A percentile compares a stretch with the other conserved stretches of the same genome.
Evolutionary conservation across 257 asterid species (phyloP).

Genomic region (Striga asiatica): DNA sequence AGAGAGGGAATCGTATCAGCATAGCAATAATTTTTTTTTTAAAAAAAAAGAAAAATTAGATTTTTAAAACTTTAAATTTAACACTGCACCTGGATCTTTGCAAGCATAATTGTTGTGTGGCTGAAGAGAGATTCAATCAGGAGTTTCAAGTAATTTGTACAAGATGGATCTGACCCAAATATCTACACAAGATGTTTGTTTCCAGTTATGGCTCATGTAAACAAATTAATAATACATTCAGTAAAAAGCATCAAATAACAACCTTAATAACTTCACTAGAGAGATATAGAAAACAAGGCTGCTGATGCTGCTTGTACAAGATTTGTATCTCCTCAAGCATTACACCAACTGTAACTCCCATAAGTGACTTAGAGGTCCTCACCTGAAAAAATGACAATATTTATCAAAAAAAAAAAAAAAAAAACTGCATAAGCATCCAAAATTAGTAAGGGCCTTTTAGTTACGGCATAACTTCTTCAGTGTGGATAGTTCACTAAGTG

Average conservation of each 20-base stretch:
- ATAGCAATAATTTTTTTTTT: not conserved
- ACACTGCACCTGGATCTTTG: slow-evolving; percentile 48
- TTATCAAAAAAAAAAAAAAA: slow-evolving; percentile 12
- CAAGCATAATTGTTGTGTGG: slow-evolving; percentile 64
- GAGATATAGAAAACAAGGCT: slow-evolving; percentile 90
- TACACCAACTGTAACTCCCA: slow-evolving; percentile 90
- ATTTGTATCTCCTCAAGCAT: slow-evolving; percentile 94
- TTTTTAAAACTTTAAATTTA: slow-evolving; percentile 10
- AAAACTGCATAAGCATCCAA: slow-evolving; percentile 1
- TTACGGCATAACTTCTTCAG: not conserved
- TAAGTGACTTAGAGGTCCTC: slow-evolving; percentile 77
- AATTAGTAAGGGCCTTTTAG: not conserved
- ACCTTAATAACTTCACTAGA: slow-evolving; percentile 98
- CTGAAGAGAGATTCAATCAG: slow-evolving; percentile 86
- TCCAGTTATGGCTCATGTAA: slow-evolving; percentile 15
- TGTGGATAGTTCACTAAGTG: not conserved
- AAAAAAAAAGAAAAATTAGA: too few species aligned
- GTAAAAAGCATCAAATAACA: slow-evolving; percentile 14
- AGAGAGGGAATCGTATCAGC: slow-evolving; percentile 15
- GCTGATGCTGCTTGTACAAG: slow-evolving; percentile 70
- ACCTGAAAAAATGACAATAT: slow-evolving; percentile 34
- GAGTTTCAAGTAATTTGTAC: slow-evolving; percentile 68
- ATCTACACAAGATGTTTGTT: slow-evolving; percentile 39
- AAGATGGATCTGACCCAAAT: slow-evolving; percentile 92
- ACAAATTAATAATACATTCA: not conserved